Conservation (phyloP, 345 rosid genomes). For the Sisymbrium irio region DNA sequence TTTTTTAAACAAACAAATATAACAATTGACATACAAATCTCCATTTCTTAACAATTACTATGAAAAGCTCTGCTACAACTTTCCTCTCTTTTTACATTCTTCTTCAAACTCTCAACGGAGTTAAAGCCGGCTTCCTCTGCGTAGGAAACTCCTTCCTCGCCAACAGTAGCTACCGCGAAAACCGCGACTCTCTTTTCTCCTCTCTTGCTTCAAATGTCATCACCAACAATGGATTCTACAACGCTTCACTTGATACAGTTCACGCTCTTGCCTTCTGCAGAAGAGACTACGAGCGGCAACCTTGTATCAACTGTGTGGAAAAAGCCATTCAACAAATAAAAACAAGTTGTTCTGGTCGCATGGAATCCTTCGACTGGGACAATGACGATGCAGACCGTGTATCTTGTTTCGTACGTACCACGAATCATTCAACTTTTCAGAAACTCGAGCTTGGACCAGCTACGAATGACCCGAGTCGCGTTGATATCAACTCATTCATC, state of each 20-base stretch:
- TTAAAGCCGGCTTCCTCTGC: neutral
- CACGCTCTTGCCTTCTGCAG: conserved; percentile 39
- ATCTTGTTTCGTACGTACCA: conserved; percentile 8
- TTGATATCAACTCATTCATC: neutral
- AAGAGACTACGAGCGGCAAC: conserved; percentile 27
- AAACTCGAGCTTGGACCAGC: neutral
- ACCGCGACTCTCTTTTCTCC: conserved; percentile 36
- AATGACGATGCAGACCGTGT: neutral
- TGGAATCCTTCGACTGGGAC: neutral
- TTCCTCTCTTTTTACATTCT: conserved; percentile 6
- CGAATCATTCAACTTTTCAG: neutral
- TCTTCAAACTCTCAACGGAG: neutral
- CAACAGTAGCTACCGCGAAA: neutral
- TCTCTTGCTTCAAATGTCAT: conserved; percentile 32
- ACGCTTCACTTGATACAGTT: conserved; percentile 29
- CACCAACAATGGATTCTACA: conserved; percentile 29
- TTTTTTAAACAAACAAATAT: neutral
- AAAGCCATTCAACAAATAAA: neutral
- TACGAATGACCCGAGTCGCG: neutral
- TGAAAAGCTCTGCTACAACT: neutral
- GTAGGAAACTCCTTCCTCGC: neutral
- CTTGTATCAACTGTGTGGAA: conserved; percentile 34
- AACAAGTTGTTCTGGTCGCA: neutral
- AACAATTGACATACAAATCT: neutral
- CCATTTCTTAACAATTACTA: neutral